A percentile compares a stretch with the other conserved stretches of the same genome.
These are phyloP conservation scores for Phialemoniopsis sp. DNA, from an alignment of 2,329 filamentous ascomycete species.

Conservation along the genomic window DNA sequence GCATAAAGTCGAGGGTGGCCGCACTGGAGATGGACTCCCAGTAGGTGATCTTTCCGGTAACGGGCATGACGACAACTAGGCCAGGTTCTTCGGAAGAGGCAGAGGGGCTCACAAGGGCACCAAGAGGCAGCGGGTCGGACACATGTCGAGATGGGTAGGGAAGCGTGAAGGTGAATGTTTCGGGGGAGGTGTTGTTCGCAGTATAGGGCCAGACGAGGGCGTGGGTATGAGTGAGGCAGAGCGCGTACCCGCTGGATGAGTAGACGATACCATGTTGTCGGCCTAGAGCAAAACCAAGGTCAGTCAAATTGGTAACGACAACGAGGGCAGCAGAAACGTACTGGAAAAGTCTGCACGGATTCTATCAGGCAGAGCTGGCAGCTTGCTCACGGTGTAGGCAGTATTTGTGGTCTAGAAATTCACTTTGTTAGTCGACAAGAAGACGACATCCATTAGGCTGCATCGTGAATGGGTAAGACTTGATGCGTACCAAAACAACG, in stretches of 20 bases:
- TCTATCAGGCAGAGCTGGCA: slow-evolving; percentile 76
- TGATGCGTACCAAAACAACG: slow-evolving; percentile 51
- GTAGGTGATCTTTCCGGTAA: slow-evolving; percentile 80
- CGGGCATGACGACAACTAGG: slow-evolving; percentile 79
- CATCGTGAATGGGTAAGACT: neutral
- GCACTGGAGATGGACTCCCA: slow-evolving; percentile 95
- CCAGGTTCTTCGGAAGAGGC: slow-evolving; percentile 78
- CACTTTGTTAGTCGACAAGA: slow-evolving; percentile 12
- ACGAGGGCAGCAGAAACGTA: slow-evolving; percentile 34
- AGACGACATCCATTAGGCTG: slow-evolving; percentile 5
- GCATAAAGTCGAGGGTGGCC: slow-evolving; percentile 77
- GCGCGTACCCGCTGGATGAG: slow-evolving; percentile 65
- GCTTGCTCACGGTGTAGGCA: slow-evolving; percentile 80
- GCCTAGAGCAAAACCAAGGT: slow-evolving; percentile 32
- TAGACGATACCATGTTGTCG: slow-evolving; percentile 64
- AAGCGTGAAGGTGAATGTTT: slow-evolving; percentile 76
- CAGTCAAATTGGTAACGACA: slow-evolving; percentile 11
- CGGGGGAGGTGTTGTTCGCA: slow-evolving; percentile 60
- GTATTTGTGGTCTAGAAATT: slow-evolving; percentile 70
- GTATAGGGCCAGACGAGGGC: slow-evolving; percentile 91
- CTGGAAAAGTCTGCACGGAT: slow-evolving; percentile 63
- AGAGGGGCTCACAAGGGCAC: slow-evolving; percentile 75
- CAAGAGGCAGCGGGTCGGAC: slow-evolving; percentile 73
- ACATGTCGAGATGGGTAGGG: slow-evolving; percentile 65
- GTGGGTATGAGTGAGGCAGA: slow-evolving; percentile 75